These are phyloP conservation scores for Lenwebbia sp. DNA, from an alignment of 345 rosid genomes.

Conservation along the genomic window DNA sequence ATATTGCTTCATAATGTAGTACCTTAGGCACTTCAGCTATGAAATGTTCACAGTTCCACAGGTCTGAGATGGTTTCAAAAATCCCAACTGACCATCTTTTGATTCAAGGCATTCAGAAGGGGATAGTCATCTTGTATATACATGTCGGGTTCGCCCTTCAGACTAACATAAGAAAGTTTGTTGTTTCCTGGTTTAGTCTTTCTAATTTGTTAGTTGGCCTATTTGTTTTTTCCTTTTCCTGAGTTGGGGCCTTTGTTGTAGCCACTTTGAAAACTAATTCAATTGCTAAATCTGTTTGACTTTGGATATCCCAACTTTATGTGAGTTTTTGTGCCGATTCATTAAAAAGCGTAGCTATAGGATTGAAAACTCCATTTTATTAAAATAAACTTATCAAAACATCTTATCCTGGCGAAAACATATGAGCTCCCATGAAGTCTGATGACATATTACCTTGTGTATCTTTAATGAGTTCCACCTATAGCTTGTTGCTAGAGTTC, in stretches of 20 bases:
- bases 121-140: not conserved
- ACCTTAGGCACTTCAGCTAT: not conserved
- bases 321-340: not conserved
- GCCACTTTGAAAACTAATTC: not conserved
- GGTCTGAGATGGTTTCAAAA: not conserved
- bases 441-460: not conserved
- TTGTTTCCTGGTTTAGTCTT: not conserved
- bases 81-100: not conserved
- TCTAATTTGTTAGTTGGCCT: not conserved
- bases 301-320: not conserved
- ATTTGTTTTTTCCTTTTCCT: not conserved
- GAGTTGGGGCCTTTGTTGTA: not conserved
- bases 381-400: not conserved
- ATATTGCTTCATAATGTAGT: not conserved
- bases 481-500: not conserved
- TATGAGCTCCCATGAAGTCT: not conserved
- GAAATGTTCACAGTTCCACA: not conserved
- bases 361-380: not conserved
- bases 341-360: not conserved
- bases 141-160: not conserved
- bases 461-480: not conserved
- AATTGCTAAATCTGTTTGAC: not conserved
- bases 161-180: not conserved
- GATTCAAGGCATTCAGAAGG: not conserved
- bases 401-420: not conserved